Conservation (phyloP, 1,139 yeast genomes). For the Hemisphaericaspora xylanilytica region DNA sequence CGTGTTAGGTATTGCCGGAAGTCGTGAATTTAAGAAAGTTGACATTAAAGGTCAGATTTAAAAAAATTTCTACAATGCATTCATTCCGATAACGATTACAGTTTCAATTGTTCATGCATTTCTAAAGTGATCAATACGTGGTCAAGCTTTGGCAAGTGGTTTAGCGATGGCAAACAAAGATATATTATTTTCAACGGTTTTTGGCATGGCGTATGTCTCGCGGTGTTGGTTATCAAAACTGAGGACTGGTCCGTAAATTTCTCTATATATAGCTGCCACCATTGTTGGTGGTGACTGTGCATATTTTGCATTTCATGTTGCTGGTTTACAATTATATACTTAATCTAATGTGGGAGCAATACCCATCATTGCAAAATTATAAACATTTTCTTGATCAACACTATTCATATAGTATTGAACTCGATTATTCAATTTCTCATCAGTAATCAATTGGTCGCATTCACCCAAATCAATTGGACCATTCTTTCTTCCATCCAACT, state of each 20-base stretch:
- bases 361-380: conserved; percentile 69
- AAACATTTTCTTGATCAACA: conserved; percentile 56
- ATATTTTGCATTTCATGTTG: too few relatives aligned
- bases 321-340: conserved; percentile 2
- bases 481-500: conserved; percentile 82
- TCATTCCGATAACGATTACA: neutral
- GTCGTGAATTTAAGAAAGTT: conserved; percentile 51
- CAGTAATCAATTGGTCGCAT: conserved; percentile 49
- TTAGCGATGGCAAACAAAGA: conserved; percentile 2
- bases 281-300: too few relatives aligned
- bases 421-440: conserved; percentile 48
- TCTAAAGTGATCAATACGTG: neutral
- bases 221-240: too few relatives aligned
- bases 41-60: conserved; percentile 89
- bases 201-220: neutral
- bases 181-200: conserved; percentile 1
- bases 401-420: conserved; percentile 65
- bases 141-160: neutral
- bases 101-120: neutral
- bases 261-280: neutral
- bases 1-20: neutral
- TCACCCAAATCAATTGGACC: conserved; percentile 73
- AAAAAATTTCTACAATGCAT: conserved; percentile 4
- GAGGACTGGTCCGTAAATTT: neutral
- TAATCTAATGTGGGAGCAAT: conserved; percentile 53